phyloP scores from a whole-genome alignment of 1,284 basidiomycete genomes.

The Trametes sp. region DNA sequence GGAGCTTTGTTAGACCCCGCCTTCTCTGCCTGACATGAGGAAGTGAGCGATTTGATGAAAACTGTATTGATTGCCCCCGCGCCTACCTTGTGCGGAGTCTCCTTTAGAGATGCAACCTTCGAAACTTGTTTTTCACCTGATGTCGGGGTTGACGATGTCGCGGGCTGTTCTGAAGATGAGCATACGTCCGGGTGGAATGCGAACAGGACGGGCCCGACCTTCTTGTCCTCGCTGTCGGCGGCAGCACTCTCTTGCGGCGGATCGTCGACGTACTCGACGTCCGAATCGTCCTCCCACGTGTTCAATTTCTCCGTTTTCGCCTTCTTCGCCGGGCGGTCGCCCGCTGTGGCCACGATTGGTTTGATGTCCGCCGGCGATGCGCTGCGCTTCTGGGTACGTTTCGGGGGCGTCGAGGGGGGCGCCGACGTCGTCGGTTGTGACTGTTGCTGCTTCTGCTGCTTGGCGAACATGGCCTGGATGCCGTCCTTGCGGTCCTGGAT shows the following conservation, averaged over 20 bases:
- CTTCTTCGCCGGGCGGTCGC: slow-evolving; percentile 10
- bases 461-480: slow-evolving; percentile 88
- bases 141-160: not conserved
- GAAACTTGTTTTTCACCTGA: not conserved
- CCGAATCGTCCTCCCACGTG: slow-evolving; percentile 35
- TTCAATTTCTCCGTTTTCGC: slow-evolving; percentile 28
- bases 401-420: not conserved
- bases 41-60: not conserved
- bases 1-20: not conserved
- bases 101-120: not conserved
- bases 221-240: not conserved
- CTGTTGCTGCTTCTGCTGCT: slow-evolving; percentile 50
- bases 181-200: not conserved
- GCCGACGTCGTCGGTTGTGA: not conserved
- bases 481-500: slow-evolving; percentile 84
- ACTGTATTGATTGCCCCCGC: not conserved
- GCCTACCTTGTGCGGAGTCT: slow-evolving; percentile 6
- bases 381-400: slow-evolving; percentile 28
- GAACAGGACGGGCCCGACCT: not conserved
- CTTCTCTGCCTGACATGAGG: not conserved
- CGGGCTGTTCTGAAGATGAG: not conserved
- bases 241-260: not conserved
- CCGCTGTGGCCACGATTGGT: not conserved
- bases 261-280: slow-evolving; percentile 36
- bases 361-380: slow-evolving; percentile 20